Evolutionary conservation across 192 early-diverging fungal genomes (phyloP), one percentile per base, ranked within the genome.

Genomic region (Coemansia sp.): DNA sequence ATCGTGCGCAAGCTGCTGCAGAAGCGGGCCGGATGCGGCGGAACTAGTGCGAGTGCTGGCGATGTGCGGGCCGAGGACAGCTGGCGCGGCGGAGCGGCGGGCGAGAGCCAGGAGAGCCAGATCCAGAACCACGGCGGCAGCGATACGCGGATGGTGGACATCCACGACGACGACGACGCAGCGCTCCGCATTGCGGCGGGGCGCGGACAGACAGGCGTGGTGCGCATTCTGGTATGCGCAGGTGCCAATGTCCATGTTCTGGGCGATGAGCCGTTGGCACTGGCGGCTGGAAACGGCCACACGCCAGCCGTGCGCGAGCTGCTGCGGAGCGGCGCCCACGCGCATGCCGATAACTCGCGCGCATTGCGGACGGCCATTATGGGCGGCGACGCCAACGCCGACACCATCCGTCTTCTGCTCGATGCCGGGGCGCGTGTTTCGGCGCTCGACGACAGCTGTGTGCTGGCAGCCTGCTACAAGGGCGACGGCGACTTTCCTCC

Each of bases 341-440:
- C 65, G 1, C 49, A 56, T 0, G 67, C 66, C 32, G 65, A 65
- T 48, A 60, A 72, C 44, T 75, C 77, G 23, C 72, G 61, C 11
- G 76, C 81, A 11, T 64, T 84, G 59, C 72, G 81, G 6, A 39
- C 65, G 15, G 81, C 81, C 1, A 76, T 76, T 40, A 66, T 84
- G 66, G 49, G 42, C 11, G 81, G 81, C 61, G 81, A 84, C 61
- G 54, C 69, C 16, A 74, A 72, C 32, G 11, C 67, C 3, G 70
- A 40, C 16, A 61, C 59, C 40, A 63, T 75, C 18, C 60, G 37
- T 5, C n/a, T 47, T 8, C 70, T 84, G 67, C 50, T 84, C 0
- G 70, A 63, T 0, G 45, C 32, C 6, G 81, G 81, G 23, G 81
- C 81, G 13, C 43, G 54, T n/a, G 64, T 44, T 18, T 65, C 49